Evolutionary conservation across 2,329 filamentous ascomycete genomes (phyloP), one percentile per base, ranked within the genome.

Genomic region (Thermomyces lanuginosus): DNA sequence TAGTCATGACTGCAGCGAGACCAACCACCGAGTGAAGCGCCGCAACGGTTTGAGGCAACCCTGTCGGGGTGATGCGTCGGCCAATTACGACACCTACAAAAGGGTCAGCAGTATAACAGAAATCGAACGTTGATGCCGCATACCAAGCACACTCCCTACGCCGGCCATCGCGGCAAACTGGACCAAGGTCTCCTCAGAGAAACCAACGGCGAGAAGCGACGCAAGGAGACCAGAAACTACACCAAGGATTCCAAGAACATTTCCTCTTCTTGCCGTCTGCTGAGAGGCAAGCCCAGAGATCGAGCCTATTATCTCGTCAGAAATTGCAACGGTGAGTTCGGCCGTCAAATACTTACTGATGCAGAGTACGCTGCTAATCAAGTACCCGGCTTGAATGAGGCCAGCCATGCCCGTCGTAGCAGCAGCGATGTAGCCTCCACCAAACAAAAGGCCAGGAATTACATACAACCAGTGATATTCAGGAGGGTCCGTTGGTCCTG

Each of bases 391-490:
- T 46, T 91, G 81, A 0, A 91, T 76, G 1, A 92, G 64, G 22
- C 82, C 82, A 15, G 77, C 78, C 46, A 83, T 76, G 1, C 81
- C 83, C 8, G 81, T 86, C 6, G 71, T 72, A 3, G 79, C 78
- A 13, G 82, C 80, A 16, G 74, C 79, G 26, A 92, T 45, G 44
- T 79, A 91, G 0, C 82, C 82, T 17, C 78, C 80, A 3, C 78
- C 77, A 37, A 86, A 92, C 0, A 92, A 42, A 3, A 70, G 58
- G 9, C 70, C 82, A 0, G 82, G 82, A 30, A 91, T 59, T 1
- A 72, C 77, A 43, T 89, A 92, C 1, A 92, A 58, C 78, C 79
- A 92, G 0, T 79, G 78, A 38, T 86, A 92, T 48, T 92, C 83
- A 0, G 77, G 72, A 16, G 82, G 83, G 39, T 92, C 83, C 4